These are phyloP conservation scores for Xerocomellus intermedius DNA, from an alignment of 768 basidiomycete species.

Conservation along the genomic window DNA sequence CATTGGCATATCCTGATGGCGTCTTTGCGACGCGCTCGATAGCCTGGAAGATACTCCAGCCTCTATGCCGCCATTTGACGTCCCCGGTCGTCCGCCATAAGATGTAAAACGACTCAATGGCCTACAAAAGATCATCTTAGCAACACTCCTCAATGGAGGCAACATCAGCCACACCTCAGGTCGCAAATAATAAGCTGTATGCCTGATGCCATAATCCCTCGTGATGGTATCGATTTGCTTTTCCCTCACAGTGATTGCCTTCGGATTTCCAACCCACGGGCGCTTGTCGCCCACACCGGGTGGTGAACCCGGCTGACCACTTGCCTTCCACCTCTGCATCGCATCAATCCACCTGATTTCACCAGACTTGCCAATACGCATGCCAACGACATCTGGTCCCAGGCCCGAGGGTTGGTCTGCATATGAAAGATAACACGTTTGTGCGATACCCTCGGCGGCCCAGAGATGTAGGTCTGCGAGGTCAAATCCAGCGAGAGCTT, in stretches of 20 bases:
- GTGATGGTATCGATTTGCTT: conserved; percentile 24
- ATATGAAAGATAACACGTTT: conserved; percentile 69
- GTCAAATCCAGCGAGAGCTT: conserved; percentile 44
- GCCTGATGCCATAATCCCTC: conserved; percentile 55
- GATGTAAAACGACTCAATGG: conserved; percentile 70
- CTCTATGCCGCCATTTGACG: conserved; percentile 64
- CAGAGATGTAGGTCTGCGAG: conserved; percentile 68
- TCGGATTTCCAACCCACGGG: conserved; percentile 29
- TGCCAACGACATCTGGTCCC: conserved; percentile 57
- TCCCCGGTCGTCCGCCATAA: conserved; percentile 72
- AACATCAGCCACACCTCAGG: conserved; percentile 56
- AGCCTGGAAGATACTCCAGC: conserved; percentile 69
- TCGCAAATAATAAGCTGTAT: conserved; percentile 53
- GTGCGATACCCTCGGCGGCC: conserved; percentile 73
- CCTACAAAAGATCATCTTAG: conserved; percentile 37
- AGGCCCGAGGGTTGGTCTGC: conserved; percentile 69
- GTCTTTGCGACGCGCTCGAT: conserved; percentile 61
- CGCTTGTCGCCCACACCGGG: conserved; percentile 50
- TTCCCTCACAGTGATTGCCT: conserved; percentile 14
- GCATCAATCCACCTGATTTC: conserved; percentile 29
- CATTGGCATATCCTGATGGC: conserved; percentile 57
- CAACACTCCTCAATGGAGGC: background rate
- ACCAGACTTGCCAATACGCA: conserved; percentile 27
- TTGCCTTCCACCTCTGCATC: conserved; percentile 47
- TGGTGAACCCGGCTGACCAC: conserved; percentile 45